Conservation (phyloP, 2,329 filamentous ascomycete species). For the Ampelomyces quisqualis region DNA sequence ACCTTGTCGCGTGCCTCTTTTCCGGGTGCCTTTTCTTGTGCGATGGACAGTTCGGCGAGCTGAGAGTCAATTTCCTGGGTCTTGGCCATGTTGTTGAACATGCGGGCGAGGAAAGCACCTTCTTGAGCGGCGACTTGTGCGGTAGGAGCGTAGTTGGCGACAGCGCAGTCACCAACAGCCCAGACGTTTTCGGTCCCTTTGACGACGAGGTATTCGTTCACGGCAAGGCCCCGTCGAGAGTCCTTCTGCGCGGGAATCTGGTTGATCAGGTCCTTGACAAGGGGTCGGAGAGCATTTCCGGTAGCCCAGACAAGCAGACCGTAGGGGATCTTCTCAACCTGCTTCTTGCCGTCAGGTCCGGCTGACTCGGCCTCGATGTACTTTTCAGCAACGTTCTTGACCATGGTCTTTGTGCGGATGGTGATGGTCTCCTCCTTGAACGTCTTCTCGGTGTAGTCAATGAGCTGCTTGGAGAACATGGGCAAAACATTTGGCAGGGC, state of each 20-base stretch:
- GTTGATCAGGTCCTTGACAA: slow-evolving; percentile 87
- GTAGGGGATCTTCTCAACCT: slow-evolving; percentile 79
- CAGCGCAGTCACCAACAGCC: slow-evolving; percentile 95
- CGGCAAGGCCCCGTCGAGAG: slow-evolving; percentile 88
- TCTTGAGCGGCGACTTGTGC: slow-evolving; percentile 96
- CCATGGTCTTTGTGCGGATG: slow-evolving; percentile 98
- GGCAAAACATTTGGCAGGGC: slow-evolving; percentile 94
- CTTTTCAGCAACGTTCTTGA: slow-evolving; percentile 93
- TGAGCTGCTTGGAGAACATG: slow-evolving; percentile 98
- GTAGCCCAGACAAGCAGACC: slow-evolving; percentile 98
- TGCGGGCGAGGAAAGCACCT: slow-evolving; percentile 86
- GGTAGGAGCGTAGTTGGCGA: slow-evolving; percentile 95
- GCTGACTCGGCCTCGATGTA: slow-evolving; percentile 86
- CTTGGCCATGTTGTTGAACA: slow-evolving; percentile 99
- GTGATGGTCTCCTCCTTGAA: slow-evolving; percentile 98
- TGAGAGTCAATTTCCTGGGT: slow-evolving; percentile 78
- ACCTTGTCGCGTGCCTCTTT: slow-evolving; percentile 59
- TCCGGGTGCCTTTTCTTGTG: slow-evolving; percentile 66
- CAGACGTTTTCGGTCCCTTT: slow-evolving; percentile 97
- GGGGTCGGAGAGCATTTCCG: slow-evolving; percentile 85
- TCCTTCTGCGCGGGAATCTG: slow-evolving; percentile 94
- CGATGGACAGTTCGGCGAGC: slow-evolving; percentile 66
- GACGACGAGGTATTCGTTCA: slow-evolving; percentile 98
- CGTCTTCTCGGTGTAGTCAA: slow-evolving; percentile 98
- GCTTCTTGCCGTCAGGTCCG: slow-evolving; percentile 80